These are phyloP conservation scores for Rhododendron vialii DNA, from an alignment of 148 eudicot species.

Conservation along the genomic window DNA sequence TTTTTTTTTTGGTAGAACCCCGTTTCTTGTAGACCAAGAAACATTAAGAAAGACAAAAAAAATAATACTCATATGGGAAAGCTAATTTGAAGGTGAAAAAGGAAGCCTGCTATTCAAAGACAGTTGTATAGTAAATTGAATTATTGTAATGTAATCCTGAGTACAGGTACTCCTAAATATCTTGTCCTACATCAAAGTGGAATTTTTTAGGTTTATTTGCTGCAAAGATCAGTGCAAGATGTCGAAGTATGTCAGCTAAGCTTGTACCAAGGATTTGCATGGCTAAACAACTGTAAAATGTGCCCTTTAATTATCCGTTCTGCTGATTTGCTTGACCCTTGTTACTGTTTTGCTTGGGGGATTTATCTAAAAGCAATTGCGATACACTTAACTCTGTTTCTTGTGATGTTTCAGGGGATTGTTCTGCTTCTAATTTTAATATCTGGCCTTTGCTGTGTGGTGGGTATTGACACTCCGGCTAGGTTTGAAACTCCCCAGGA, in stretches of 20 bases:
- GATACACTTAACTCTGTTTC: background rate
- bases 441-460: slow-evolving; percentile 96
- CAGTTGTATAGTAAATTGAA: background rate
- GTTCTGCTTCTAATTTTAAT: slow-evolving; percentile 77
- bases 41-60: background rate
- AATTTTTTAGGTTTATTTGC: background rate
- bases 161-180: background rate
- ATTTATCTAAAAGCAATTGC: background rate
- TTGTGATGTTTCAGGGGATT: slow-evolving; percentile 53
- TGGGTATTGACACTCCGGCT: slow-evolving; percentile 91
- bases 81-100: background rate
- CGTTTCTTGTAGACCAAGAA: background rate
- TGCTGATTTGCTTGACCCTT: background rate
- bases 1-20: background rate
- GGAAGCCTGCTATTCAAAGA: background rate
- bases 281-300: background rate
- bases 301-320: background rate
- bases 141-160: background rate
- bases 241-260: background rate
- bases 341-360: background rate
- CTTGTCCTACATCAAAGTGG: background rate
- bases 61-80: background rate
- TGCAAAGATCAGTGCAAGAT: background rate
- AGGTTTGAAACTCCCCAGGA: slow-evolving; percentile 89
- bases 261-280: background rate